Conservation (phyloP, 768 basidiomycete genomes). For the Gautieria morchelliformis region DNA sequence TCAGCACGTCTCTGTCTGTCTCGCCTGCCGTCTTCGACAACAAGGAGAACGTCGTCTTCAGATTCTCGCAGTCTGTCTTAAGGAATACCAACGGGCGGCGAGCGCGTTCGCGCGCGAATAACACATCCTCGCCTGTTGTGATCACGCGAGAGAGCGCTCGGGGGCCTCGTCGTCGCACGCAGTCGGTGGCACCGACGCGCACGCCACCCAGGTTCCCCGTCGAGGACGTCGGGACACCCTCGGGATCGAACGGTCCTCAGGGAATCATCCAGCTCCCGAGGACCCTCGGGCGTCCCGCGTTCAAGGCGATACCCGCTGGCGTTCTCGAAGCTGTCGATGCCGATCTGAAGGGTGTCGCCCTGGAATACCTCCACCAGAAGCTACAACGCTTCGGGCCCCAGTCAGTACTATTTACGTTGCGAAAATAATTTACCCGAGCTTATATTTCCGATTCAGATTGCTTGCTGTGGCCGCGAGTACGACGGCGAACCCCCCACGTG, state of each 20-base stretch:
- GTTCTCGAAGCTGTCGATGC: constrained; percentile 45
- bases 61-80: not conserved
- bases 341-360: constrained; percentile 39
- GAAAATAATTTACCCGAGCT: not conserved
- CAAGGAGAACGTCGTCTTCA: constrained; percentile 2
- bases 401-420: constrained; percentile 23
- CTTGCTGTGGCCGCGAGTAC: not conserved
- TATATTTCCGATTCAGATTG: not conserved
- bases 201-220: not conserved
- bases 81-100: not conserved
- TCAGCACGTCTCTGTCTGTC: not conserved
- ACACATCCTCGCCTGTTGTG: not conserved
- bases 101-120: not conserved
- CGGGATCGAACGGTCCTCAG: not conserved
- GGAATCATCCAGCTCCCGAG: constrained; percentile 39
- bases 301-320: constrained; percentile 45
- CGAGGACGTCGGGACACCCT: not conserved
- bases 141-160: not conserved
- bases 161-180: not conserved
- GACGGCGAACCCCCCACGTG: not conserved
- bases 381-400: constrained; percentile 35
- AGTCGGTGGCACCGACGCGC: not conserved
- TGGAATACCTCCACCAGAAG: constrained; percentile 52
- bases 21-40: not conserved
- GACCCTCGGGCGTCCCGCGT: constrained; percentile 52